Evolutionary conservation across 192 early-diverging fungal species (phyloP).

Genomic region (Backusella westeae): DNA sequence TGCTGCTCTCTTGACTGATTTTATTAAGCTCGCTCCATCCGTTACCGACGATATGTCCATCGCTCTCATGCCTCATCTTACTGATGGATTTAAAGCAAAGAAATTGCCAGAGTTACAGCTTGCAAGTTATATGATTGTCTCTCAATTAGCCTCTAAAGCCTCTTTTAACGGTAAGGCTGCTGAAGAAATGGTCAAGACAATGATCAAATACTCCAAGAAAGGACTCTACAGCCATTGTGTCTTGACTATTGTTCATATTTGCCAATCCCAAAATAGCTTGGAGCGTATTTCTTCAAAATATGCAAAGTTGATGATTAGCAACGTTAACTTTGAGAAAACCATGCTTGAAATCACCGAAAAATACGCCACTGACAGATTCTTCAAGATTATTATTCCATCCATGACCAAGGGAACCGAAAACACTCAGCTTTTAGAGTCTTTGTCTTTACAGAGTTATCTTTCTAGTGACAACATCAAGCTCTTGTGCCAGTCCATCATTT

Average conservation of each 20-base stretch:
- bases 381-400: conserved; percentile 37
- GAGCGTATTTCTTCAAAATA: conserved; percentile 23
- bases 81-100: conserved; percentile 46
- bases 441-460: conserved; percentile 34
- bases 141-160: conserved; percentile 55
- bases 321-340: conserved; percentile 17
- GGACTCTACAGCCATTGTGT: conserved; percentile 33
- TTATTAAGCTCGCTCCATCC: conserved; percentile 32
- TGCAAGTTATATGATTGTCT: conserved; percentile 65
- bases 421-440: conserved; percentile 31
- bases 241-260: conserved; percentile 50
- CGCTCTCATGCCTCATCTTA: conserved; percentile 57
- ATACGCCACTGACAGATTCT: conserved; percentile 45
- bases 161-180: conserved; percentile 47
- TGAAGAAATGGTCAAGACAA: conserved; percentile 39
- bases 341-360: conserved; percentile 29
- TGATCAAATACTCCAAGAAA: conserved; percentile 35
- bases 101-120: conserved; percentile 47
- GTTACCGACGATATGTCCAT: conserved; percentile 45
- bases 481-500: conserved; percentile 38
- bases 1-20: conserved; percentile 58
- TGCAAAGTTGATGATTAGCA: not conserved
- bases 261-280: conserved; percentile 52
- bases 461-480: conserved; percentile 32
- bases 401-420: conserved; percentile 30